Conservation (phyloP, 2,329 filamentous ascomycete species). For the Fusarium bulbicola region DNA sequence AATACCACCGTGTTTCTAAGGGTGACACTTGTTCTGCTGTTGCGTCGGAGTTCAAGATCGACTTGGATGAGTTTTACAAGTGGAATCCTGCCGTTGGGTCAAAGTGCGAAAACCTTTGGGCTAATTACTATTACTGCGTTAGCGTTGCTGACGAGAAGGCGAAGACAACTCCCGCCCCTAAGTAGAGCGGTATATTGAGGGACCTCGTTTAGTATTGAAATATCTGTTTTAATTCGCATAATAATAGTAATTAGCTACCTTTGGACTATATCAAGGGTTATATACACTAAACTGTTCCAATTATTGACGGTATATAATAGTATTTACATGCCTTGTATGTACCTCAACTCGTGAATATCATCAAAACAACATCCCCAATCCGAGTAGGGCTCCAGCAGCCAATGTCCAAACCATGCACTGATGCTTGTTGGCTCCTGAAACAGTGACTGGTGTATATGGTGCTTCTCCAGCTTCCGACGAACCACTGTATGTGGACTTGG, state of each 20-base stretch:
- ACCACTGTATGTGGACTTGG: neutral
- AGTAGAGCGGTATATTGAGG: neutral
- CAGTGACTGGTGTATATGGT: neutral
- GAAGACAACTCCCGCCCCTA: neutral
- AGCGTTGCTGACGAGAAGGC: neutral
- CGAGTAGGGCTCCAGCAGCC: neutral
- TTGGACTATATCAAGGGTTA: accelerated
- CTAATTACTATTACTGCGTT: neutral
- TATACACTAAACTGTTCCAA: neutral
- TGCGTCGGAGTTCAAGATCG: neutral
- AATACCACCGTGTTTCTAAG: neutral
- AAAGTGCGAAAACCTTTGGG: neutral
- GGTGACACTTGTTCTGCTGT: neutral
- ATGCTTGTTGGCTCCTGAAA: neutral
- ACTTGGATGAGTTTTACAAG: neutral
- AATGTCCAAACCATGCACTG: neutral
- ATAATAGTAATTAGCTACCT: neutral
- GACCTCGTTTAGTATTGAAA: accelerated
- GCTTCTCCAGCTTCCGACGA: neutral
- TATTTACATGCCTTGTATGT: neutral
- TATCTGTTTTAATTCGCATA: accelerated
- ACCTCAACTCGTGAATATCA: accelerated
- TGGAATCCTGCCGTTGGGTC: neutral
- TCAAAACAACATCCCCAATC: neutral
- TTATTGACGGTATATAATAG: neutral